Evolutionary conservation across 2,329 filamentous ascomycete species (phyloP).

Genomic region (Pseudonectria buxi): DNA sequence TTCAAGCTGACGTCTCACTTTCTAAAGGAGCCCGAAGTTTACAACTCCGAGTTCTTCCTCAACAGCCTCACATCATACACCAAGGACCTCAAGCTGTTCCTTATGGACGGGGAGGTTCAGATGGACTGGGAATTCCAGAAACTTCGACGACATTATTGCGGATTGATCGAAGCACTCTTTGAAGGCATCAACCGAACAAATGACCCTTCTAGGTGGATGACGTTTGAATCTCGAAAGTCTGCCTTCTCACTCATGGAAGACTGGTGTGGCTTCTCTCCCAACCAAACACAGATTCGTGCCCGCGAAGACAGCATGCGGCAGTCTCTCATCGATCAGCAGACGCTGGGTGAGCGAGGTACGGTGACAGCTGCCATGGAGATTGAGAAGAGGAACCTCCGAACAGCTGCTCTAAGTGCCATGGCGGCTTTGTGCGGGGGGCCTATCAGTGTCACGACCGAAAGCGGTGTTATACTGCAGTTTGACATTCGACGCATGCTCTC

Average conservation of each 20-base stretch:
- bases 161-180: slow-evolving; percentile 86
- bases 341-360: slow-evolving; percentile 66
- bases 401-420: slow-evolving; percentile 91
- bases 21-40: slow-evolving; percentile 68
- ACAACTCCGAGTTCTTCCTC: slow-evolving; percentile 83
- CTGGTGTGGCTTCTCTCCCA: slow-evolving; percentile 96
- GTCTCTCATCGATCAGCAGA: slow-evolving; percentile 73
- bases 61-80: slow-evolving; percentile 84
- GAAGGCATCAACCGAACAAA: slow-evolving; percentile 81
- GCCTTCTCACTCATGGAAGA: slow-evolving; percentile 97
- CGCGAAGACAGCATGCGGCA: slow-evolving; percentile 84
- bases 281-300: slow-evolving; percentile 72
- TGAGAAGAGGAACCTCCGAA: slow-evolving; percentile 86
- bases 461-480: slow-evolving; percentile 80
- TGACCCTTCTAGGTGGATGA: slow-evolving; percentile 89
- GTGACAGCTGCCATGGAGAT: slow-evolving; percentile 91
- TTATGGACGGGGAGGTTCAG: slow-evolving; percentile 92
- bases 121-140: slow-evolving; percentile 93
- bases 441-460: slow-evolving; percentile 81
- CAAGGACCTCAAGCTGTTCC: slow-evolving; percentile 85
- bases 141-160: slow-evolving; percentile 87
- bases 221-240: slow-evolving; percentile 92
- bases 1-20: slow-evolving; percentile 93
- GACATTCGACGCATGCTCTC: slow-evolving; percentile 86
- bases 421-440: slow-evolving; percentile 82